Conservation (phyloP, 495 filamentous ascomycete species). For the Cenococcum geophilum region DNA sequence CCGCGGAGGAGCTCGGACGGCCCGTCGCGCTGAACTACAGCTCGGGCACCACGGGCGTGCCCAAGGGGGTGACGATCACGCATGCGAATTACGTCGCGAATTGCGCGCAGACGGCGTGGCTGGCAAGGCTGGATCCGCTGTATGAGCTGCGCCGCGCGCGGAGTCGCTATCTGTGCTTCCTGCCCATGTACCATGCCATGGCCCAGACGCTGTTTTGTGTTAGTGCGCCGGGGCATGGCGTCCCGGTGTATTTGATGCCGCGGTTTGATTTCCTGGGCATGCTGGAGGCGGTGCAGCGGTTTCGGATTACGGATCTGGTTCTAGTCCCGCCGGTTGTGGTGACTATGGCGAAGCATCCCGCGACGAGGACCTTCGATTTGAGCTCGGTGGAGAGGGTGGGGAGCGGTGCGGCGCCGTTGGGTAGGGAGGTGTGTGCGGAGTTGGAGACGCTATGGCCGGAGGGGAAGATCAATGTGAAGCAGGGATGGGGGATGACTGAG, state of each 20-base stretch:
- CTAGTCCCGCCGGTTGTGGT: constrained; percentile 66
- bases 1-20: constrained; percentile 25
- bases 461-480: constrained; percentile 53
- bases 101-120: constrained; percentile 47
- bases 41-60: constrained; percentile 72
- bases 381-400: constrained; percentile 53
- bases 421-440: constrained; percentile 55
- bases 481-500: constrained; percentile 87
- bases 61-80: constrained; percentile 77
- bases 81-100: constrained; percentile 71
- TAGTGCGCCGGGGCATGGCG: constrained; percentile 34
- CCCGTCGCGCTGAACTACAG: constrained; percentile 58
- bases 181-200: constrained; percentile 72
- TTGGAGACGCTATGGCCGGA: constrained; percentile 53
- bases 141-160: constrained; percentile 34
- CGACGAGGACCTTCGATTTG: constrained; percentile 60
- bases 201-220: constrained; percentile 46
- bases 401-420: constrained; percentile 47
- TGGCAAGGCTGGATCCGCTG: constrained; percentile 45
- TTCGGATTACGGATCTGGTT: constrained; percentile 58
- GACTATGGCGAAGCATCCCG: constrained; percentile 63
- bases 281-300: constrained; percentile 60
- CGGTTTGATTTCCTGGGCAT: constrained; percentile 68
- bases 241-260: constrained; percentile 63
- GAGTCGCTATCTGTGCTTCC: constrained; percentile 48